These are phyloP conservation scores for Didymellaceae sp. DNA, from an alignment of 2,329 filamentous ascomycete species.

Conservation along the genomic window DNA sequence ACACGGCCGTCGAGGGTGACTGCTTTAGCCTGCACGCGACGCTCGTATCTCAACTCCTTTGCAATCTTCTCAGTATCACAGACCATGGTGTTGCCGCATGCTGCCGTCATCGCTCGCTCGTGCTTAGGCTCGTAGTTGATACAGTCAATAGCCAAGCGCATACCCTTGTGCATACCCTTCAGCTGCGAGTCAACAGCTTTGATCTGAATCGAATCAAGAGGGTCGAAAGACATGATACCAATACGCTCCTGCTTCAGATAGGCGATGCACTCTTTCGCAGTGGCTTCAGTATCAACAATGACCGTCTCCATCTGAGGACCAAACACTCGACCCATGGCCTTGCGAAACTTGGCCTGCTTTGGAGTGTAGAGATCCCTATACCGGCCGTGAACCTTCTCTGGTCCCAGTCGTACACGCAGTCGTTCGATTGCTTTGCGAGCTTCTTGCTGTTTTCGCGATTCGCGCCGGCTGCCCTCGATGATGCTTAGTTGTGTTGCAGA, in stretches of 20 bases:
- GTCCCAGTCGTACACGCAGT: slow-evolving; percentile 85
- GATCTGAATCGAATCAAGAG: slow-evolving; percentile 96
- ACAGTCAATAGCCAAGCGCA: slow-evolving; percentile 89
- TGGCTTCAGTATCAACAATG: slow-evolving; percentile 93
- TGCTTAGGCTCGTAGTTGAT: slow-evolving; percentile 90
- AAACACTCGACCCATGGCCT: slow-evolving; percentile 89
- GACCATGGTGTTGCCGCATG: slow-evolving; percentile 92
- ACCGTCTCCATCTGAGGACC: slow-evolving; percentile 94
- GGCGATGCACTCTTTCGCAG: slow-evolving; percentile 89
- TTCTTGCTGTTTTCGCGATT: slow-evolving; percentile 79
- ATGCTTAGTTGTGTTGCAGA: slow-evolving; percentile 81
- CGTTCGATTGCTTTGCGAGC: slow-evolving; percentile 84
- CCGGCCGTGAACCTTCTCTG: slow-evolving; percentile 79
- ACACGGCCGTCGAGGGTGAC: slow-evolving; percentile 95
- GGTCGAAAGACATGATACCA: slow-evolving; percentile 90
- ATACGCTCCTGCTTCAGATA: slow-evolving; percentile 91
- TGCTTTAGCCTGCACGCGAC: slow-evolving; percentile 86
- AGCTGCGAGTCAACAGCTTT: slow-evolving; percentile 87
- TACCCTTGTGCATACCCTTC: slow-evolving; percentile 84
- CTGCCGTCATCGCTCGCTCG: slow-evolving; percentile 92
- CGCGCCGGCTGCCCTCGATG: slow-evolving; percentile 82
- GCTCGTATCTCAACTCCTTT: slow-evolving; percentile 86
- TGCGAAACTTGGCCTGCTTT: slow-evolving; percentile 95
- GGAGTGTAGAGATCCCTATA: slow-evolving; percentile 92
- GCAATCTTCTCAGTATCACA: slow-evolving; percentile 88